These are phyloP conservation scores for Globisporangium barbulae DNA, from an alignment of 352 stramenopile genomes.

Conservation along the genomic window DNA sequence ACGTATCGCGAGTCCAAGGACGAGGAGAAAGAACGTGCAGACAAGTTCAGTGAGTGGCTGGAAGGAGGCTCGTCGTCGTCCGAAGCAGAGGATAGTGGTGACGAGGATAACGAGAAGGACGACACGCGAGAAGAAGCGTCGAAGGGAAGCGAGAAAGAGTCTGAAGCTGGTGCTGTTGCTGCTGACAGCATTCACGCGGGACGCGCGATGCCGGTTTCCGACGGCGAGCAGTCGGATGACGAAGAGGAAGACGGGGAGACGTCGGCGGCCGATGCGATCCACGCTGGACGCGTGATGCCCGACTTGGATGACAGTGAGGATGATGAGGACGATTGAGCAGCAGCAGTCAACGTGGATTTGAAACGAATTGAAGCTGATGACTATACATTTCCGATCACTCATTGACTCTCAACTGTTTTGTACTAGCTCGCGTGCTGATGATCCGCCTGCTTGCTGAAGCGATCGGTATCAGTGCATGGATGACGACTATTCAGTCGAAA, in stretches of 20 bases:
- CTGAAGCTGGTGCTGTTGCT: background rate
- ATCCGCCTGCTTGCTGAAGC: background rate
- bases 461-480: background rate
- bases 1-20: slow-evolving; percentile 78
- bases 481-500: background rate
- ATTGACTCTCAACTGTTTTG: background rate
- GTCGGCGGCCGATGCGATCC: slow-evolving; percentile 22
- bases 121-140: slow-evolving; percentile 4
- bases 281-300: slow-evolving; percentile 55
- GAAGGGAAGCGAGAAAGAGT: slow-evolving; percentile 4
- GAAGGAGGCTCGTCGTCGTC: slow-evolving; percentile 74
- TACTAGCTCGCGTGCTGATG: background rate
- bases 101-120: background rate
- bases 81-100: slow-evolving; percentile 32
- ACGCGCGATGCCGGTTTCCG: slow-evolving; percentile 14
- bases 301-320: slow-evolving; percentile 44
- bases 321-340: slow-evolving; percentile 22
- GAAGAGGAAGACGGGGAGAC: slow-evolving; percentile 25
- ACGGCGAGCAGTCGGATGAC: slow-evolving; percentile 15
- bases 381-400: background rate
- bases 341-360: background rate
- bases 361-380: background rate
- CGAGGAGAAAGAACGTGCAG: slow-evolving; percentile 80
- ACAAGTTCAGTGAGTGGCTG: slow-evolving; percentile 95
- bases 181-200: slow-evolving; percentile 11